A percentile compares a stretch with the other conserved stretches of the same genome.
Evolutionary conservation across 106 monocot genomes (phyloP).

Genomic region (Acorus gramineus): DNA sequence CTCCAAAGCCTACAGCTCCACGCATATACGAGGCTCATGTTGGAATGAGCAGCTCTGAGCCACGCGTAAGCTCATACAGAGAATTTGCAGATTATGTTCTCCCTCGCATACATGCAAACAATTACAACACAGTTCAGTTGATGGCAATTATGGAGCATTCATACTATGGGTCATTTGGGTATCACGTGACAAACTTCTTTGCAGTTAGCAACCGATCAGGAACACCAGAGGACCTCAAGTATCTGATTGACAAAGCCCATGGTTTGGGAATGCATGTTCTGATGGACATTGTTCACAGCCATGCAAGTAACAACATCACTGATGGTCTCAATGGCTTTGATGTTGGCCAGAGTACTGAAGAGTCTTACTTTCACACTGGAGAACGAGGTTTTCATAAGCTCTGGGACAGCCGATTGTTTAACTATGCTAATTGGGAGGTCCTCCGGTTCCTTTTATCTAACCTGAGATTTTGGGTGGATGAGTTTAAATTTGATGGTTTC

Average conservation of each 20-base stretch:
- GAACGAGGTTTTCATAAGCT: conserved; percentile 88
- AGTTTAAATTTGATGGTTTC: conserved; percentile 88
- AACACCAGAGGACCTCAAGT: conserved; percentile 91
- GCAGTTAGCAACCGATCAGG: conserved; percentile 88
- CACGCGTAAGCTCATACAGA: conserved; percentile 58
- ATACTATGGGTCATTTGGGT: conserved; percentile 95
- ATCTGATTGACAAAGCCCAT: conserved; percentile 89
- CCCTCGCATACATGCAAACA: conserved; percentile 69
- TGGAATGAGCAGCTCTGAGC: conserved; percentile 82
- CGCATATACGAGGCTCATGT: conserved; percentile 97
- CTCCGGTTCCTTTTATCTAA: conserved; percentile 87
- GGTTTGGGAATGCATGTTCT: conserved; percentile 71
- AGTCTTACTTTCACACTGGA: conserved; percentile 80
- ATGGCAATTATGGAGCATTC: conserved; percentile 99
- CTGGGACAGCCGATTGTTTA: conserved; percentile 92
- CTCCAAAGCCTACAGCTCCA: conserved; percentile 59
- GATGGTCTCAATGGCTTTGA: conserved; percentile 97
- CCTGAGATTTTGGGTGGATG: conserved; percentile 84
- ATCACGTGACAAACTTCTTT: conserved; percentile 96
- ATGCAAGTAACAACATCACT: conserved; percentile 75
- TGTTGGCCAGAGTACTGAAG: conserved; percentile 67
- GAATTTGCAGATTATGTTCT: conserved; percentile 81
- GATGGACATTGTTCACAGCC: conserved; percentile 93
- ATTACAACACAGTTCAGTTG: conserved; percentile 82
- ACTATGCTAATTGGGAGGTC: conserved; percentile 96